Evolutionary conservation across 306 rosid species (phyloP), one percentile per base, ranked within the genome.

Genomic region (Medicago arabica): DNA sequence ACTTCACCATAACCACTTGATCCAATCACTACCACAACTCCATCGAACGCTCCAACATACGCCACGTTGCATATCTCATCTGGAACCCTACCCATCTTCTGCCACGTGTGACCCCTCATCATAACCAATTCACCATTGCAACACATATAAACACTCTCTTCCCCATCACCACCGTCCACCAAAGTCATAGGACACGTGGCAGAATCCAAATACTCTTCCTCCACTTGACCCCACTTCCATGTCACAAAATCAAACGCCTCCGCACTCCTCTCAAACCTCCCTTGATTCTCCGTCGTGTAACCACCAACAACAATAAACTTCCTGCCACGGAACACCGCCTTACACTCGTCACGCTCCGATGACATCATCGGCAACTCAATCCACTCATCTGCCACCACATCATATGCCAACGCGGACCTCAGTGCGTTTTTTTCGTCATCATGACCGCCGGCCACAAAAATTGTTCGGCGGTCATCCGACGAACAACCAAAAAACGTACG

Each of bases 381-480:
- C 98, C 98, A 93, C 69, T 64, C 36, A 43, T 93, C 87, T 8
- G 39, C 57, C 0, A 43, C 75, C 68, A 93, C 91, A 9, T 93
- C 88, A 11, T 90, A 93, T 0, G 64, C 80, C 17, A 85, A 5
- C 2, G 87, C 90, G 0, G 98, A 90, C 8, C 74, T 84, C 83
- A 90, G 36, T 0, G 96, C 96, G 50, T 87, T 83, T 67, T 93
- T 93, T 49, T 83, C 87, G 0, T 80, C 86, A 0, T 93, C 88
- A 25, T 93, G 98, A 2, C 98, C 98, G 0, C 98, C 98, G 0
- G 96, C 92, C 0, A 90, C 83, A 55, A 47, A 87, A 5, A 90
- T 86, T 8, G 11, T 61, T 36, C 66, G 75, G 0, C 72, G 46
- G 0, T 53, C 67, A 19, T 90, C 96, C 0, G 92, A 83, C 23